Conservation (phyloP, 352 stramenopile genomes). For the Saprolegnia diclina region DNA sequence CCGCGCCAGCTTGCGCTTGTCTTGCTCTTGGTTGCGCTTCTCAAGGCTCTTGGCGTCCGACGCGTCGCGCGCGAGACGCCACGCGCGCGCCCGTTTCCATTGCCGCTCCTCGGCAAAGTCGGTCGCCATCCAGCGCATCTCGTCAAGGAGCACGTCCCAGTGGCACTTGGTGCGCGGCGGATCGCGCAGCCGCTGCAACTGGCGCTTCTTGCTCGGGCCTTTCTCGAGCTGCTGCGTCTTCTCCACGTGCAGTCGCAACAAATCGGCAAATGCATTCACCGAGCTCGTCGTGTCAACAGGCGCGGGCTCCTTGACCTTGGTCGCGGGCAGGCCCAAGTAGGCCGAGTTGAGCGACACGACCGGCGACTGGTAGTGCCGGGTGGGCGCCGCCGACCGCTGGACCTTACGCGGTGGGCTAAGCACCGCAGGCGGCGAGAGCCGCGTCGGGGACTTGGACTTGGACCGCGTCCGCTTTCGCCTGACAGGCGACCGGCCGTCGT, state of each 20-base stretch:
- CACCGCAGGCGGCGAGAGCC: not conserved
- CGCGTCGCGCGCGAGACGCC: conserved; percentile 53
- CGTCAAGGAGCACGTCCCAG: conserved; percentile 92
- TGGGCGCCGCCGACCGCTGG: conserved; percentile 13
- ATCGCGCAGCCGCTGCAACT: conserved; percentile 54
- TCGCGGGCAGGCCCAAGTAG: not conserved
- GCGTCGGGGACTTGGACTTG: not conserved
- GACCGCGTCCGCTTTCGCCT: conserved; percentile 4
- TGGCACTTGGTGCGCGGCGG: conserved; percentile 63
- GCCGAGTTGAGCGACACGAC: conserved; percentile 12
- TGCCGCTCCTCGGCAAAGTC: conserved; percentile 97
- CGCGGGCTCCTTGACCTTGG: not conserved
- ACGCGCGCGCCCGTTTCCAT: conserved; percentile 86
- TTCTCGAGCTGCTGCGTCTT: conserved; percentile 19
- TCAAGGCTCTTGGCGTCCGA: conserved; percentile 65
- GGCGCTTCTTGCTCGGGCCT: conserved; percentile 40
- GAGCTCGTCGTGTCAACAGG: not conserved
- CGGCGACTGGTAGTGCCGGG: conserved; percentile 19
- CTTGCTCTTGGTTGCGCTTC: conserved; percentile 53
- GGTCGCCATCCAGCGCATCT: conserved; percentile 95
- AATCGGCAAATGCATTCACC: not conserved
- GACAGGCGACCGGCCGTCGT: not conserved
- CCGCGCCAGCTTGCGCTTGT: conserved; percentile 56
- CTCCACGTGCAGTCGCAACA: conserved; percentile 14
- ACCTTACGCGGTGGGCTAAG: conserved; percentile 16